These are phyloP conservation scores for Aspergillus steynii DNA, from an alignment of 495 filamentous ascomycete genomes.

Conservation along the genomic window DNA sequence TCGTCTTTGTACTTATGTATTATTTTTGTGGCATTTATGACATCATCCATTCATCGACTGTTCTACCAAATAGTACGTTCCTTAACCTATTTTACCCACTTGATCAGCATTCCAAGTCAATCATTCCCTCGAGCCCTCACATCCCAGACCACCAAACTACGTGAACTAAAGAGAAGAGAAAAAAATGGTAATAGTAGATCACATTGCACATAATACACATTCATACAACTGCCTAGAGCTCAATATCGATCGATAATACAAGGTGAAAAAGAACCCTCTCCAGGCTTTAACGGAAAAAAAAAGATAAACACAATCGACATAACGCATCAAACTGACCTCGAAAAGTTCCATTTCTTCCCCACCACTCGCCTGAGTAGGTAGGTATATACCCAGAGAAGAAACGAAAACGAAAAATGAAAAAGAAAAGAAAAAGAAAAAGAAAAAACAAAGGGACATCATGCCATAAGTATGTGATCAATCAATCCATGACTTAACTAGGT, in stretches of 20 bases:
- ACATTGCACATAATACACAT: no score
- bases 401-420: conserved; percentile 16
- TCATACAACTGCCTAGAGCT: not conserved
- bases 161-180: no score
- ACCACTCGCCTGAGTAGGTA: not conserved
- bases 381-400: conserved; percentile 2
- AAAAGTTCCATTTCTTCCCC: no score
- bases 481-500: no score
- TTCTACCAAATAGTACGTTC: not conserved
- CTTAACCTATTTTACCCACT: no score
- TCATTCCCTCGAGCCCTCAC: no score
- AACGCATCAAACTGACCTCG: no score
- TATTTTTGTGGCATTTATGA: not conserved
- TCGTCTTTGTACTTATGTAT: conserved; percentile 2
- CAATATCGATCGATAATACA: not conserved
- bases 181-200: no score
- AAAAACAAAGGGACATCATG: no score
- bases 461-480: no score
- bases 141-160: no score
- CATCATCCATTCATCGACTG: not conserved
- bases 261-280: not conserved
- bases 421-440: conserved; percentile 6
- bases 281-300: not conserved
- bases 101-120: no score
- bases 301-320: conserved; percentile 7